phyloP scores from a whole-genome alignment of 192 early-diverging fungal species.

The Backusella parvicylindrica region DNA sequence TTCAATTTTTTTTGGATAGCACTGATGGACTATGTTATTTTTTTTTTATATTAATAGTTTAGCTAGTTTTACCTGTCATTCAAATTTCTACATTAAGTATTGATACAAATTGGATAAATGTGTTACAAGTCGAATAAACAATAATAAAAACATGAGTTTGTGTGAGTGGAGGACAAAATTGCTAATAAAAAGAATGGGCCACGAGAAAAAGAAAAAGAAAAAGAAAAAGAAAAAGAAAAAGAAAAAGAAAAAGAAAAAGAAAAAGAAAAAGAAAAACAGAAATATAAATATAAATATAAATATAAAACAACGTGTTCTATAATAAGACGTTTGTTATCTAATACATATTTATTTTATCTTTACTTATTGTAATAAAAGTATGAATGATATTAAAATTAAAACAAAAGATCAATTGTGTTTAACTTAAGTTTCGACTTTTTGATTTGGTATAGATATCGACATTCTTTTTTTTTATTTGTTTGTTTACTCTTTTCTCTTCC shows the following conservation, averaged over 20 bases:
- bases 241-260: too few relatives aligned
- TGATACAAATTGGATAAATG: neutral
- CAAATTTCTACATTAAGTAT: neutral
- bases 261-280: too few relatives aligned
- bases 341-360: neutral
- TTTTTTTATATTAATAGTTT: neutral
- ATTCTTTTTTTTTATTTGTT: neutral
- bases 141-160: neutral
- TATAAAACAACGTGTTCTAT: neutral
- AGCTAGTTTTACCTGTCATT: neutral
- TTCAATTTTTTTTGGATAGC: too few relatives aligned
- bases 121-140: neutral
- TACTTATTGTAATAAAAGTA: neutral
- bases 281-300: too few relatives aligned
- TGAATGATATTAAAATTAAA: neutral
- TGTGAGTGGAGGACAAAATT: neutral
- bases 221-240: neutral
- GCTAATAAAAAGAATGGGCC: neutral
- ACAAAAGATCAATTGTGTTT: neutral
- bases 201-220: neutral
- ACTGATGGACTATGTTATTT: too few relatives aligned
- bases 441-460: neutral
- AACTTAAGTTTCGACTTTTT: neutral
- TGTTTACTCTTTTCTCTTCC: neutral
- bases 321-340: neutral